Conservation (phyloP, 2,329 filamentous ascomycete genomes). For the Pestalotiopsis sp. region DNA sequence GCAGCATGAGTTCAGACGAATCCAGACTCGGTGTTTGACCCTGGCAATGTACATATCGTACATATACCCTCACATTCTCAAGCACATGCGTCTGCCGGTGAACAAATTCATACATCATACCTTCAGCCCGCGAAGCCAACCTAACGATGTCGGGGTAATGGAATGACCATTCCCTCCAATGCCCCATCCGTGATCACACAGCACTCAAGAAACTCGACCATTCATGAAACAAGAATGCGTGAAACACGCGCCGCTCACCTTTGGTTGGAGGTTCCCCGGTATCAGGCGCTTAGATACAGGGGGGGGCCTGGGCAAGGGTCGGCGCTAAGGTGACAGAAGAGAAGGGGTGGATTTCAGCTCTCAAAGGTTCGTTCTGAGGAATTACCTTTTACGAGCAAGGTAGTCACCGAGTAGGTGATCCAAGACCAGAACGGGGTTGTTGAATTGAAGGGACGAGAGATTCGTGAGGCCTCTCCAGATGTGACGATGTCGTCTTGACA, state of each 20-base stretch:
- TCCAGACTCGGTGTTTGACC: too few species aligned
- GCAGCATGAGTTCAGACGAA: too few species aligned
- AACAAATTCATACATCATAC: too few species aligned
- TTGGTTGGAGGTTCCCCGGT: neutral
- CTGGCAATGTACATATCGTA: too few species aligned
- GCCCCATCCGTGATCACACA: neutral
- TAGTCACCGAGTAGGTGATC: too few species aligned
- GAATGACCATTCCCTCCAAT: neutral
- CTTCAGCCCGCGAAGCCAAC: too few species aligned
- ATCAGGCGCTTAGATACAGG: neutral
- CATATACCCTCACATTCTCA: too few species aligned
- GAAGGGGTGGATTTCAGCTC: neutral
- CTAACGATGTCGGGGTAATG: neutral
- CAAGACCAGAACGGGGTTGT: too few species aligned
- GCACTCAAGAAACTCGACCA: conserved; percentile 16
- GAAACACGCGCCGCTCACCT: conserved; percentile 28
- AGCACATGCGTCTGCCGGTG: too few species aligned
- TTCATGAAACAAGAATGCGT: conserved; percentile 31
- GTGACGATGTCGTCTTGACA: neutral
- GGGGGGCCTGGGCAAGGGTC: neutral
- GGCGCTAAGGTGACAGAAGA: neutral
- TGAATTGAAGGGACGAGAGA: too few species aligned
- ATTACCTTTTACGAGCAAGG: neutral
- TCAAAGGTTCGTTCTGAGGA: neutral
- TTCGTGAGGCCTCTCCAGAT: neutral